These are phyloP conservation scores for Peterozyma toletana DNA, from an alignment of 805 yeast genomes.

Conservation along the genomic window DNA sequence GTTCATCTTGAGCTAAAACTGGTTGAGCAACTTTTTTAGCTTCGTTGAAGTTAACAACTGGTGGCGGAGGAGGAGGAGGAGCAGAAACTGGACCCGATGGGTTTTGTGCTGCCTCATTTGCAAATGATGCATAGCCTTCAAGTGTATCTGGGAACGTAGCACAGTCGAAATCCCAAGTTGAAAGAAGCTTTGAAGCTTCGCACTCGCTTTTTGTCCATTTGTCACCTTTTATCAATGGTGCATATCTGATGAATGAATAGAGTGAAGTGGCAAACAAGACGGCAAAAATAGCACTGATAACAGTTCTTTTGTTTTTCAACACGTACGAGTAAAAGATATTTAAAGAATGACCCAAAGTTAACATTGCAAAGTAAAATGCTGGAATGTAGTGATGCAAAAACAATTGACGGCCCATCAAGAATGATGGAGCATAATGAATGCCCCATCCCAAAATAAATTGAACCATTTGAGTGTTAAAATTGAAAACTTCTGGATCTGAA, in stretches of 20 bases:
- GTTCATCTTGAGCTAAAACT: no score
- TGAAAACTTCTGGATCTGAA: slow-evolving; percentile 45
- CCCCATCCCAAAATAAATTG: slow-evolving; percentile 66
- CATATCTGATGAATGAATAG: slow-evolving; percentile 50
- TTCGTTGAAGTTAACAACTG: no score
- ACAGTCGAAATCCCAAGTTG: slow-evolving; percentile 90
- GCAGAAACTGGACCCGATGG: no score
- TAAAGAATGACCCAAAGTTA: slow-evolving; percentile 25
- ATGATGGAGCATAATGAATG: slow-evolving; percentile 51
- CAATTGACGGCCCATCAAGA: slow-evolving; percentile 28
- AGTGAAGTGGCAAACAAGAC: slow-evolving; percentile 42
- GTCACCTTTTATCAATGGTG: slow-evolving; percentile 72
- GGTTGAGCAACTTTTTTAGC: no score
- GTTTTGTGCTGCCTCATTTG: no score
- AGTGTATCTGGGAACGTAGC: slow-evolving; percentile 34
- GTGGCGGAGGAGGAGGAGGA: no score
- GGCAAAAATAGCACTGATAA: slow-evolving; percentile 38
- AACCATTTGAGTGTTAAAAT: slow-evolving; percentile 57
- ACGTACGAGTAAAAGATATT: slow-evolving; percentile 21
- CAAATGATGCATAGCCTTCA: slow-evolving; percentile 8
- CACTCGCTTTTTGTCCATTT: slow-evolving; percentile 76
- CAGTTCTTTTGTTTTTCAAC: slow-evolving; percentile 28
- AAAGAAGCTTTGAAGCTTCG: slow-evolving; percentile 46
- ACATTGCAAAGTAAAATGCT: slow-evolving; percentile 37
- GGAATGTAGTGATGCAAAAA: slow-evolving; percentile 42